These are phyloP conservation scores for Gossypium lobatum DNA, from an alignment of 441 rosid species.

Conservation along the genomic window DNA sequence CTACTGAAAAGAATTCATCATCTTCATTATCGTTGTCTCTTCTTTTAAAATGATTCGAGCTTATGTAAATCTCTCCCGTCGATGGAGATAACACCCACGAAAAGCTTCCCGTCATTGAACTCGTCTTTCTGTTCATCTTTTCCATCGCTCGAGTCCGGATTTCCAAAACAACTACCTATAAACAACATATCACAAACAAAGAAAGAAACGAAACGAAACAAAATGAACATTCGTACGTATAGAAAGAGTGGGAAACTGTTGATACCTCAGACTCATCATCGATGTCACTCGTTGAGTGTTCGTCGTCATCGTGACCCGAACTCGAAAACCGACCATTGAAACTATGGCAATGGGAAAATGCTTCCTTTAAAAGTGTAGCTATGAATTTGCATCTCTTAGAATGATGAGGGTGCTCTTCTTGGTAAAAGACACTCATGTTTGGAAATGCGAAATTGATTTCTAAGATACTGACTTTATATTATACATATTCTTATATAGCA, in stretches of 20 bases:
- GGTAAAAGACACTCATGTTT: slow-evolving; percentile 49
- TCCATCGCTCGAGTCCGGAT: slow-evolving; percentile 63
- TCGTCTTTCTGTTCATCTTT: slow-evolving; percentile 51
- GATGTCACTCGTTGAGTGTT: slow-evolving; percentile 28
- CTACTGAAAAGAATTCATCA: slow-evolving; percentile 58
- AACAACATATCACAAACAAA: slow-evolving; percentile 3
- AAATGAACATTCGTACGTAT: not conserved
- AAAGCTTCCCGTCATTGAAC: slow-evolving; percentile 35
- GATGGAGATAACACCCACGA: slow-evolving; percentile 41
- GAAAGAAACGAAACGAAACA: not conserved
- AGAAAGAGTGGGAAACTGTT: not conserved
- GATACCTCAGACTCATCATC: slow-evolving; percentile 62
- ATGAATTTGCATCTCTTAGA: slow-evolving; percentile 50
- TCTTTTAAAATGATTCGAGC: slow-evolving; percentile 18
- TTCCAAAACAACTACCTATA: slow-evolving; percentile 57
- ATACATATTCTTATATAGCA: slow-evolving; percentile 14
- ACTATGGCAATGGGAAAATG: slow-evolving; percentile 46
- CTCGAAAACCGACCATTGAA: slow-evolving; percentile 36
- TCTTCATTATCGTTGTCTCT: slow-evolving; percentile 19
- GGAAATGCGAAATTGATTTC: not conserved
- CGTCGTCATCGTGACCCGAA: slow-evolving; percentile 36
- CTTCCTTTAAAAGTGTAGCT: slow-evolving; percentile 48
- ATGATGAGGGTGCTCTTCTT: slow-evolving; percentile 40
- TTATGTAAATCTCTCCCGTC: slow-evolving; percentile 27
- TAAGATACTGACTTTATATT: not conserved